Evolutionary conservation across 2,329 filamentous ascomycete species (phyloP), one percentile per base, ranked within the genome.

Genomic region (Didymella sp.): DNA sequence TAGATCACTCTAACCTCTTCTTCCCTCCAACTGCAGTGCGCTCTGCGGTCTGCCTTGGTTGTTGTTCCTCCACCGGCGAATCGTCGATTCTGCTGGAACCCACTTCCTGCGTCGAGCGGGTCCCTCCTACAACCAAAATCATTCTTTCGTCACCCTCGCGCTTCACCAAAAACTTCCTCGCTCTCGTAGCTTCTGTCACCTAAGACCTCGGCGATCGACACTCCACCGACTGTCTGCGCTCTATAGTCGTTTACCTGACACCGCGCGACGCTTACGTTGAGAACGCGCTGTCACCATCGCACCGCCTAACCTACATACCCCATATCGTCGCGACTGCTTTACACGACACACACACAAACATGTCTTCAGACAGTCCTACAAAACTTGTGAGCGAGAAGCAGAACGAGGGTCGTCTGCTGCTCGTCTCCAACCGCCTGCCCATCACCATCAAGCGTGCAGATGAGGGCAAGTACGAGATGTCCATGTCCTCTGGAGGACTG

Each of bases 381-480:
- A 71, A 66, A 41, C 56, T 70, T 22, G 61, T 68, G 40, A 60
- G 63, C 51, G 67, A 59, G 47, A 63, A 67, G 46, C 60, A 60
- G 13, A 61, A 62, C 15, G 71, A 75, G 42, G 80, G 80, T 38
- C 79, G 86, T 45, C 83, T 97, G 50, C 85, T 97, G 48, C 87
- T 98, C 44, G 88, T 97, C 68, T 97, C 94, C 31, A 99, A 99
- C 76, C 91, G 95, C 51, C 84, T 98, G 38, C 94, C 95, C 56
- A 96, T 98, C 76, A 98, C 94, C 63, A 96, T 98, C 80, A 97
- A 97, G 81, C 89, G 91, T 66, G 89, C 89, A 50, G 91, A 95
- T 49, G 91, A 96, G 82, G 93, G 92, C 70, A 89, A 89, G 76
- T 99, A 96, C 81, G 86, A 88, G 72, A 96, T 96, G 78, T 92